Evolutionary conservation across 345 rosid genomes (phyloP), one percentile per base, ranked within the genome.

Genomic region (Citrus australasica): DNA sequence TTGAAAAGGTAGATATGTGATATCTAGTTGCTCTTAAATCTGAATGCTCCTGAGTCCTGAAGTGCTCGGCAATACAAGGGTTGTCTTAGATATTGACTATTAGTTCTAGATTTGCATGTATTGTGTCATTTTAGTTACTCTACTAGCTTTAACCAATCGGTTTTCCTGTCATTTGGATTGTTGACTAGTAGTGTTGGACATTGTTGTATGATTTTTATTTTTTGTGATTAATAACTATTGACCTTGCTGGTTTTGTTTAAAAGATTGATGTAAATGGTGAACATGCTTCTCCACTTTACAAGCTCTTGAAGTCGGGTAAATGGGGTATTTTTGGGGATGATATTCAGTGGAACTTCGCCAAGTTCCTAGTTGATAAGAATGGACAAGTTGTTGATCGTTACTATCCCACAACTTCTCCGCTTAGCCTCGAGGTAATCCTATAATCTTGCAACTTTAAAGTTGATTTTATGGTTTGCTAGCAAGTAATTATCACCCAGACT

Each of bases 291-390:
- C 92, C 95, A 46, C 81, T 94, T 21, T 95, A 91, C 87, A 85
- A 90, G 82, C 94, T 87, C 87, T 78, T 94, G 73, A 95, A 95
- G 85, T 87, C 90, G 2, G 96, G 97, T 69, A 89, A 93, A 86
- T 91, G 97, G 89, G 97, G 96, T 77, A 78, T 92, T 53, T 90
- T 95, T 9, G 90, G 95, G 21, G 98, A 96, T 17, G 88, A 87
- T 28, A 91, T 96, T 72, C 97, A 95, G 73, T 94, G 97, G 97
- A 96, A 96, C 84, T 94, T 96, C 71, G 89, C 96, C 78, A 96
- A 96, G 87, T 94, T 96, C 87, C 88, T 94, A 75, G 94, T 92
- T n/a, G 89, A 89, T 61, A 89, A 87, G 78, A 89, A 91, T 9
- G 98, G 97, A 74, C 82, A 89, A 78, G 91, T 90, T 69, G 90